These are phyloP conservation scores for Starmerella bacillaris DNA, from an alignment of 805 yeast genomes.

Conservation along the genomic window DNA sequence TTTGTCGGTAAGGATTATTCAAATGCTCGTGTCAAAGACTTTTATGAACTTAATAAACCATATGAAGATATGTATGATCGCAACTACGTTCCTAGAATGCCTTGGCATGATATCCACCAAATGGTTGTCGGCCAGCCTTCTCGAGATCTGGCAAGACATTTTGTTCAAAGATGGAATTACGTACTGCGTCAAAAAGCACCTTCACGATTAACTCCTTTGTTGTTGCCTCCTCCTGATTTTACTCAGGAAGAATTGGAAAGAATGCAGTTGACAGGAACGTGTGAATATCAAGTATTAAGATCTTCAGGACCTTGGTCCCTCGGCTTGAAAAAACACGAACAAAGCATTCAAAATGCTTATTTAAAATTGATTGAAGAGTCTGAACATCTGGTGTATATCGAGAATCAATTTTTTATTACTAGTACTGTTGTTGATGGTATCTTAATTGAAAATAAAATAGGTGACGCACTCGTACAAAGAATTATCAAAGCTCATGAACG, in stretches of 20 bases:
- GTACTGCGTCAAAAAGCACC: conserved; percentile 84
- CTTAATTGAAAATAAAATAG: conserved; percentile 70
- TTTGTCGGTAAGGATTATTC: conserved; percentile 98
- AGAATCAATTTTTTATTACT: conserved; percentile 86
- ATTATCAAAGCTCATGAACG: conserved; percentile 73
- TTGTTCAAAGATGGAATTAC: conserved; percentile 95
- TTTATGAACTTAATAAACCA: conserved; percentile 62
- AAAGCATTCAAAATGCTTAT: conserved; percentile 84
- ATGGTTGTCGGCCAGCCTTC: conserved; percentile 88
- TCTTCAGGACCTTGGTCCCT: conserved; percentile 89
- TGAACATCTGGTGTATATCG: conserved; percentile 83
- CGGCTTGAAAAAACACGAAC: conserved; percentile 70
- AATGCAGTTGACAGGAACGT: conserved; percentile 53
- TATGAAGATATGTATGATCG: conserved; percentile 87
- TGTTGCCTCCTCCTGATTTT: conserved; percentile 83
- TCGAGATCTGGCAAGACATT: conserved; percentile 79
- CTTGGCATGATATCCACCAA: conserved; percentile 99
- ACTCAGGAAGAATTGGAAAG: conserved; percentile 49
- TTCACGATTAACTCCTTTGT: conserved; percentile 75
- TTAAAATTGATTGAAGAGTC: conserved; percentile 77
- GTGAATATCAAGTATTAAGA: conserved; percentile 78
- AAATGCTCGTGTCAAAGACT: conserved; percentile 84
- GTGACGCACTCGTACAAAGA: conserved; percentile 94
- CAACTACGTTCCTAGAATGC: conserved; percentile 73
- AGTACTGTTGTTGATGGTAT: conserved; percentile 66